A percentile compares a stretch with the other conserved stretches of the same genome.
phyloP scores from a whole-genome alignment of 163 green algal species.

The Chloromonas sp. region DNA sequence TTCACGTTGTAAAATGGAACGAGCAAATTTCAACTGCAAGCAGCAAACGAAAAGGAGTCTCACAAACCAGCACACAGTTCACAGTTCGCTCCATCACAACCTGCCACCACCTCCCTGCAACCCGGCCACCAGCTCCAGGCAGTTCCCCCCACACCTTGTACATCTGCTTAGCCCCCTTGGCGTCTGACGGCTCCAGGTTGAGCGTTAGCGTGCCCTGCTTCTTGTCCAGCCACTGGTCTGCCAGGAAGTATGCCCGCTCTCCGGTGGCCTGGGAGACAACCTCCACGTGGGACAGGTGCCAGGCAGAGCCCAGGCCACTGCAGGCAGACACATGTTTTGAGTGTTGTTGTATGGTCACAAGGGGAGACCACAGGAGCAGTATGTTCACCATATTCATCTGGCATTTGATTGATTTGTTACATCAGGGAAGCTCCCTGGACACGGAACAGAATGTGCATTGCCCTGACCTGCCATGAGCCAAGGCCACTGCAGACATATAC shows the following conservation, averaged over 20 bases:
- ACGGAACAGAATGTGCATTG: too few species aligned
- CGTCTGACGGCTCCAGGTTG: constrained; percentile 25
- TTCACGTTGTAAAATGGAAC: background rate
- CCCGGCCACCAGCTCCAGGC: background rate
- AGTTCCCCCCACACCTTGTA: constrained; percentile 18
- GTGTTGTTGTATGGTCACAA: too few species aligned
- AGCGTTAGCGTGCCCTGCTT: constrained; percentile 32
- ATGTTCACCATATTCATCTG: too few species aligned
- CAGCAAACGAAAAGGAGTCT: too few species aligned
- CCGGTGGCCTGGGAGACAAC: constrained; percentile 18
- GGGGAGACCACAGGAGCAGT: too few species aligned
- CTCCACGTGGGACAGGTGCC: constrained; percentile 40
- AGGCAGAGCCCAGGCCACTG: constrained; percentile 31
- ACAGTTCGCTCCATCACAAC: background rate
- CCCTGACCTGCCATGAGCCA: too few species aligned
- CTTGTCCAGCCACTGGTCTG: constrained; percentile 40
- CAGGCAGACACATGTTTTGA: background rate
- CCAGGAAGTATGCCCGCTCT: constrained; percentile 29
- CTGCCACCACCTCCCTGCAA: background rate
- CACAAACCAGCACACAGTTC: background rate
- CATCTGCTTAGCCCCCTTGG: constrained; percentile 13
- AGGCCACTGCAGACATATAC: too few species aligned
- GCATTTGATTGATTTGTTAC: too few species aligned
- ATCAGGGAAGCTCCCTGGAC: too few species aligned
- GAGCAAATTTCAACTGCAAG: too few species aligned